Percentiles rank a stretch among this genome's conserved stretches.
These are phyloP conservation scores for Penicillium parvum DNA, from an alignment of 495 filamentous ascomycete genomes.

Conservation along the genomic window DNA sequence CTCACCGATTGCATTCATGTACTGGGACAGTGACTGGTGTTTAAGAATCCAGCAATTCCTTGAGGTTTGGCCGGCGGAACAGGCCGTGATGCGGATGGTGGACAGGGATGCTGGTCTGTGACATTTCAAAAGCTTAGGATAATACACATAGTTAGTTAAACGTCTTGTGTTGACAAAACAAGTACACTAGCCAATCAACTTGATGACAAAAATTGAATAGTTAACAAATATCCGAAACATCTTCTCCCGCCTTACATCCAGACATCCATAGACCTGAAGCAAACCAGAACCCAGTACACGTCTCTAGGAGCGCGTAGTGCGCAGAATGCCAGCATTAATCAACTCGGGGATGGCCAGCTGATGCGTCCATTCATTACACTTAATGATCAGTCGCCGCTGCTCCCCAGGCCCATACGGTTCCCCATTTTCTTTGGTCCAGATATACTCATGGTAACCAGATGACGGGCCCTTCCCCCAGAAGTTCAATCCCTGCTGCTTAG, in stretches of 20 bases:
- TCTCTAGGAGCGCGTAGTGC: no score
- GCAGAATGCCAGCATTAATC: slow-evolving; percentile 2
- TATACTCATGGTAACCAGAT: slow-evolving; percentile 1
- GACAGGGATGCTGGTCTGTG: slow-evolving; percentile 24
- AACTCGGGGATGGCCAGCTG: slow-evolving; percentile 13
- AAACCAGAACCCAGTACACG: no score
- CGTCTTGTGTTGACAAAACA: no score
- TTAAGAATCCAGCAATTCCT: slow-evolving; percentile 26
- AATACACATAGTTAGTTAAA: no score
- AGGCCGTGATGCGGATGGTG: slow-evolving; percentile 25
- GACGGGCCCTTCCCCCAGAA: slow-evolving; percentile 5
- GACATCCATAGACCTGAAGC: no score
- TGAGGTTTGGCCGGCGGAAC: slow-evolving; percentile 26
- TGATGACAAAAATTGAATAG: background rate
- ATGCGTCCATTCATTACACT: slow-evolving; percentile 18
- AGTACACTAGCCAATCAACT: no score
- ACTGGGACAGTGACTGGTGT: slow-evolving; percentile 36
- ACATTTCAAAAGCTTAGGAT: no score
- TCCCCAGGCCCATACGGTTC: slow-evolving; percentile 7
- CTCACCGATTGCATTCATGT: slow-evolving; percentile 17
- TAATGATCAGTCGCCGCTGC: slow-evolving; percentile 9
- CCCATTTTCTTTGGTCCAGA: slow-evolving; percentile 17
- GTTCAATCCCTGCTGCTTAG: slow-evolving; percentile 8
- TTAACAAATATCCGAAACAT: background rate
- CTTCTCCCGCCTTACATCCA: background rate